Percentiles rank a stretch among this genome's conserved stretches.
Conservation (phyloP, 768 basidiomycete species). For the Termitomyces sp. region DNA sequence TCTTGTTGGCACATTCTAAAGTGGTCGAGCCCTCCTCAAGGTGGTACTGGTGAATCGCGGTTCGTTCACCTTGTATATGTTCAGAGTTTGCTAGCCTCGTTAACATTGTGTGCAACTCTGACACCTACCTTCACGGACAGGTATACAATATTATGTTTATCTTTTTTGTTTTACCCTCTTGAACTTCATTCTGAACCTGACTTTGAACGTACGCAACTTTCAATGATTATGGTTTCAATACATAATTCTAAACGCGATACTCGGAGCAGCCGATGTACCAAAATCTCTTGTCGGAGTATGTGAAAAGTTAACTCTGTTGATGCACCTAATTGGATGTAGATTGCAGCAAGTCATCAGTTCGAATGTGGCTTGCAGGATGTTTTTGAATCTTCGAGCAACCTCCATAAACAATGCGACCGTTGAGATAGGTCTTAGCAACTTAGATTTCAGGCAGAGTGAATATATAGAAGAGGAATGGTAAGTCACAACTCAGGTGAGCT, state of each 20-base stretch:
- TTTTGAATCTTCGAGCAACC: background rate
- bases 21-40: background rate
- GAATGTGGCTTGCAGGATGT: background rate
- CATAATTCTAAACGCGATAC: background rate
- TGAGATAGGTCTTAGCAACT: background rate
- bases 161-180: background rate
- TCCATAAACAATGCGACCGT: background rate
- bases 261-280: background rate
- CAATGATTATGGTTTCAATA: background rate
- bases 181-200: background rate
- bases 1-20: background rate
- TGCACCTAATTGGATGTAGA: background rate
- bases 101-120: background rate
- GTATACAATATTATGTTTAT: background rate
- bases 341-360: background rate
- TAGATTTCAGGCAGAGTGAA: background rate
- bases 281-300: background rate
- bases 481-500: no score
- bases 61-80: background rate
- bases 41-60: background rate
- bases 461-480: background rate
- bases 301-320: background rate
- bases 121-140: background rate
- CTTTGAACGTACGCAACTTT: background rate
- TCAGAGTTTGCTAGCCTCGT: background rate